Conservation (phyloP, 2,329 filamentous ascomycete genomes). For the Albophoma yamanashiensis region DNA sequence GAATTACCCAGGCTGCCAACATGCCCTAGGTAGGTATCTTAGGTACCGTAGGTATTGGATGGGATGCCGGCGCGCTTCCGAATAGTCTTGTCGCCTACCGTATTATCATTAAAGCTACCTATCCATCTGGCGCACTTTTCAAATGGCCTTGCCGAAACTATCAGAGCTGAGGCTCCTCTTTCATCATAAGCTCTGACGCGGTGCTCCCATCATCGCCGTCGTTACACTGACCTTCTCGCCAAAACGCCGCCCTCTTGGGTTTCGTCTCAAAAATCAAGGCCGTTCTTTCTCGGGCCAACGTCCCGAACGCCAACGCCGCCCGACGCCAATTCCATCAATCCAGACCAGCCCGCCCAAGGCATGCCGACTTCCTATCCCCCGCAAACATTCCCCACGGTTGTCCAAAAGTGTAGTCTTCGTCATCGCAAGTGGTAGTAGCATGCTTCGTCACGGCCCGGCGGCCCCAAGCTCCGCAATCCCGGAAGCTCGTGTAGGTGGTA, state of each 20-base stretch:
- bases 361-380: neutral
- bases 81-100: neutral
- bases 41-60: neutral
- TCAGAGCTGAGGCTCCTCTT: neutral
- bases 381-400: conserved; percentile 1
- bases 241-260: neutral
- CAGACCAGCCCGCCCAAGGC: neutral
- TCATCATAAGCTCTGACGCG: neutral
- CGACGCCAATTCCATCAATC: neutral
- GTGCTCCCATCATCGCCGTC: neutral
- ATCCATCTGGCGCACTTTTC: conserved; percentile 3
- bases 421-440: conserved; percentile 6
- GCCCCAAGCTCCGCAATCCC: conserved; percentile 12
- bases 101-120: conserved; percentile 10
- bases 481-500: conserved; percentile 21
- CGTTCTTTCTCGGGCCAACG: neutral
- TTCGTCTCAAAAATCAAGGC: neutral
- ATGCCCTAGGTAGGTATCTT: no score
- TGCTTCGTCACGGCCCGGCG: conserved; percentile 4
- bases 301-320: neutral
- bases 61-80: neutral
- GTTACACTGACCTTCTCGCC: neutral
- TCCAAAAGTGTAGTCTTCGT: conserved; percentile 1
- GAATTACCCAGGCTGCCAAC: neutral
- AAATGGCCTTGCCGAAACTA: neutral